Conservation (phyloP, 2,329 filamentous ascomycete genomes). For the Trichothecium sympodiale region DNA sequence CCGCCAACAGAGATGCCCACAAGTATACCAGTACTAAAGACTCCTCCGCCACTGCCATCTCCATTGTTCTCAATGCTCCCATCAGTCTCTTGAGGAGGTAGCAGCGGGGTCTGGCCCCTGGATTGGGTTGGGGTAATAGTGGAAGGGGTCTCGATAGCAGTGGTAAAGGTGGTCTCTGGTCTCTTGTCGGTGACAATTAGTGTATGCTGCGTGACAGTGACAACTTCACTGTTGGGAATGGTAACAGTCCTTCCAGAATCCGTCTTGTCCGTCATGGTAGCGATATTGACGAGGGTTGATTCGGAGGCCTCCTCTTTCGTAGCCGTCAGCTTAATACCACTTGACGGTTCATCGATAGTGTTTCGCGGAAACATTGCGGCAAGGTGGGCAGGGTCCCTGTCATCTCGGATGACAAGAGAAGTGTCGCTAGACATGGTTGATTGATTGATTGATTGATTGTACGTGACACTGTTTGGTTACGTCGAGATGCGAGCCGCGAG, state of each 20-base stretch:
- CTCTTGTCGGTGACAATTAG: conserved; percentile 16
- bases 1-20: conserved; percentile 21
- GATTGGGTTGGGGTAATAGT: background rate
- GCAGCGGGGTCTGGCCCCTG: background rate
- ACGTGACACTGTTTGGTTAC: too few relatives aligned
- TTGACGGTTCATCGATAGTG: too few relatives aligned
- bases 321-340: too few relatives aligned
- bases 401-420: too few relatives aligned
- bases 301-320: too few relatives aligned
- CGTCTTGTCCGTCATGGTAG: conserved; percentile 14
- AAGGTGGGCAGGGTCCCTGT: too few relatives aligned
- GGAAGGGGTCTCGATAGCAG: conserved; percentile 5
- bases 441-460: too few relatives aligned
- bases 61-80: too few relatives aligned
- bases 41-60: too few relatives aligned
- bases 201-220: conserved; percentile 25
- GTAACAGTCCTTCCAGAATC: conserved; percentile 25
- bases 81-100: background rate
- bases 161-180: conserved; percentile 4
- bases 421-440: too few relatives aligned
- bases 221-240: conserved; percentile 19
- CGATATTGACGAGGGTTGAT: background rate
- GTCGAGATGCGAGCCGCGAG: too few relatives aligned
- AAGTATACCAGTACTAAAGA: conserved; percentile 15
- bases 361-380: too few relatives aligned